Evolutionary conservation across 1,139 yeast species (phyloP), one percentile per base, ranked within the genome.

Genomic region (Pichia sp.): DNA sequence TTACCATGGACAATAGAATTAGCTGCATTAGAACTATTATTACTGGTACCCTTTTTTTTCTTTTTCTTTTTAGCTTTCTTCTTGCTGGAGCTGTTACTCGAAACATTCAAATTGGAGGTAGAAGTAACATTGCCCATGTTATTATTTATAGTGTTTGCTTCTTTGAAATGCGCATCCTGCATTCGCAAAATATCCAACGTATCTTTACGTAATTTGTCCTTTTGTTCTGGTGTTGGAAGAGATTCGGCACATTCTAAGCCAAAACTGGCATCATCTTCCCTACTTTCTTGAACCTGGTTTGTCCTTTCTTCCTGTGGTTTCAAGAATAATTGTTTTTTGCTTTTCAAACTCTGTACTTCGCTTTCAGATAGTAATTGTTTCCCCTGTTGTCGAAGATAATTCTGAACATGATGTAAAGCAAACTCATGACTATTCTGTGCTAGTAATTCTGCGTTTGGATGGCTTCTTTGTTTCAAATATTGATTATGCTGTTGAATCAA

Each of bases 61-160:
- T 33, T 42, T 42, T 49, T 51, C 41, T 46, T 49, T 40, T 43
- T 50, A 41, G 42, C 50, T 37, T 50, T 52, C 46, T 47, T 51
- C 37, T 43, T 52, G 23, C 33, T 10, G 10, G 33, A 8, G 7
- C 9, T 8, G 10, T 31, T 31, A 31, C 33, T 10, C 33, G 33
- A 31, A 16, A 16, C 23, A 16, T 16, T 16, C 23, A 16, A 16
- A 16, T 16, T 16, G 23, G 23, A 16, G 2, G 23, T 16, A 16
- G 23, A 16, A 16, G 23, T 16, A 16, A 2, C 23, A 16, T 16
- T 16, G 1, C 23, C 23, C 23, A 16, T 44, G 49, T 27, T 38
- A 34, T 8, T 38, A 33, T 27, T 40, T 40, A 7, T 26, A 28
- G n/a, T 43, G 41, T 16, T 16, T 26, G 36, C 41, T 11, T 29